phyloP scores from a whole-genome alignment of 768 basidiomycete species.

The Pulveroboletus sp. region DNA sequence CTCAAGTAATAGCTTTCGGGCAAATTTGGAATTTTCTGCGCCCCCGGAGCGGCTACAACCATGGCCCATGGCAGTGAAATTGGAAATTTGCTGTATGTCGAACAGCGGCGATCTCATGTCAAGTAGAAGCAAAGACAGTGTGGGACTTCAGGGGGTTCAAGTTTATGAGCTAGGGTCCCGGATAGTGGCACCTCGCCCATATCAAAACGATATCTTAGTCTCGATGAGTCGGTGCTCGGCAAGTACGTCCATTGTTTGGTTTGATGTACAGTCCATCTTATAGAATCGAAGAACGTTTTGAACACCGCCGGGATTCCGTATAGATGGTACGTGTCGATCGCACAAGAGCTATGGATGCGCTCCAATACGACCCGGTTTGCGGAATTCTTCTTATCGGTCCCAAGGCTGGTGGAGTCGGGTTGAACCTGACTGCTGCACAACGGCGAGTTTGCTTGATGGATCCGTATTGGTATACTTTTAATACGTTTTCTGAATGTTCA shows the following conservation, averaged over 20 bases:
- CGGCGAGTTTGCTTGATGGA: slow-evolving; percentile 95
- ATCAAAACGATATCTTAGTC: too few species aligned
- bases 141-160: too few species aligned
- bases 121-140: too few species aligned
- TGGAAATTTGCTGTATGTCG: too few species aligned
- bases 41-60: too few species aligned
- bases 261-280: neutral
- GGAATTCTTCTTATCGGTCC: slow-evolving; percentile 95
- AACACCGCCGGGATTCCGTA: slow-evolving; percentile 81
- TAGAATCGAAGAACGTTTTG: slow-evolving; percentile 87
- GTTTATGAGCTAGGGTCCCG: too few species aligned
- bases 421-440: slow-evolving; percentile 95
- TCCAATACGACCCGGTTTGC: slow-evolving; percentile 85
- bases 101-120: too few species aligned
- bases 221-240: slow-evolving; percentile 92
- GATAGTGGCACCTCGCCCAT: too few species aligned
- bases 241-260: slow-evolving; percentile 45
- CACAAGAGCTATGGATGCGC: slow-evolving; percentile 84
- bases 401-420: slow-evolving; percentile 94
- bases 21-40: too few species aligned
- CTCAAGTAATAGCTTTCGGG: too few species aligned
- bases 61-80: too few species aligned
- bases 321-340: slow-evolving; percentile 96
- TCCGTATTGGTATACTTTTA: slow-evolving; percentile 75
- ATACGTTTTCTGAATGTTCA: neutral